Conservation (phyloP, 768 basidiomycete genomes). For the Termitomyces sp. region DNA sequence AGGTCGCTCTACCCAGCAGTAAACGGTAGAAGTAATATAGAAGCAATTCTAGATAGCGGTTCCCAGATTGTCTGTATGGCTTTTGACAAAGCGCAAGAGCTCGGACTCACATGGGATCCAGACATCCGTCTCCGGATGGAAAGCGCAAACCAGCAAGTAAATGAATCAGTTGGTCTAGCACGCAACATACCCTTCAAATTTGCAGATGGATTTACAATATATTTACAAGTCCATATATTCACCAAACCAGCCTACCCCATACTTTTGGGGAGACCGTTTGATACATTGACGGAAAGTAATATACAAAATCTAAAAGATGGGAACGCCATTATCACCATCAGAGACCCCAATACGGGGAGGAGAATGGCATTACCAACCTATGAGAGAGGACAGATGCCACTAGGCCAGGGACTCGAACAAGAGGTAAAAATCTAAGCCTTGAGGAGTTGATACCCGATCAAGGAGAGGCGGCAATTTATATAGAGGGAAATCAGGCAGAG, state of each 20-base stretch:
- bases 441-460: background rate
- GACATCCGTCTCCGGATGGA: no score
- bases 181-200: background rate
- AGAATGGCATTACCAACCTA: background rate
- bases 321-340: conserved; percentile 16
- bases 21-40: no score
- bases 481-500: background rate
- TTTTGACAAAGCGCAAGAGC: no score
- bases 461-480: background rate
- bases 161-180: background rate
- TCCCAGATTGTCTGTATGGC: no score
- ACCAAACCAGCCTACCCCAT: background rate
- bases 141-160: no score
- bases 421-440: background rate
- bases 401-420: background rate
- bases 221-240: background rate
- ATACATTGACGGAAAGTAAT: background rate
- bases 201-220: conserved; percentile 9
- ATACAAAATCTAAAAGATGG: conserved; percentile 3
- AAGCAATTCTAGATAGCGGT: no score
- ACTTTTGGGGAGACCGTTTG: conserved; percentile 1
- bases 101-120: no score
- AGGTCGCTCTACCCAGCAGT: no score
- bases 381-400: background rate
- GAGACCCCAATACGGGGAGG: conserved; percentile 15